Evolutionary conservation across 257 asterid genomes (phyloP), one percentile per base, ranked within the genome.

Genomic region (Coffea eugenioides): DNA sequence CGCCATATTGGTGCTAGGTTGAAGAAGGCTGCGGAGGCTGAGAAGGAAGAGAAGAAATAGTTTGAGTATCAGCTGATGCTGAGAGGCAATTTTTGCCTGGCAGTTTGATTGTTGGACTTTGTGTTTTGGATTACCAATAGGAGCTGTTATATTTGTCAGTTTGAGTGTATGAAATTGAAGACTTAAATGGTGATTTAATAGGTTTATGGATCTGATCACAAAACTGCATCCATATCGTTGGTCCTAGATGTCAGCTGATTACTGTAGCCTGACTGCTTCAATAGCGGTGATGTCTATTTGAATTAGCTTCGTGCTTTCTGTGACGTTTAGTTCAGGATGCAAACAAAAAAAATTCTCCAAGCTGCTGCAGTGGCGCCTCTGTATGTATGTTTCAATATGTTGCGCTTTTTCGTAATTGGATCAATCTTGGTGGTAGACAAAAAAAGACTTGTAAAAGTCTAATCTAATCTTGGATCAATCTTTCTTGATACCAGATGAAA

Each of bases 1-100:
- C 94, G 98, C 46, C 92, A 93, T 20, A 91, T 89, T 5, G 98
- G 98, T 57, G 87, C 80, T 39, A 88, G 98, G 83, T 93, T 94
- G 64, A 93, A 93, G 97, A 93, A 85, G 86, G 96, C 98, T 4
- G 98, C 98, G 0, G 98, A 93, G 87, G 98, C 98, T 21, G 98
- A 91, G 79, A 93, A 93, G 90, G 98, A 93, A 78, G 97, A 93
- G 76, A 93, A 93, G 88, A 93, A 93, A 76, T 93, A 88, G 77
- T 25, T 39, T 20, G 75, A 79, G 71, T 70, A 77, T 62, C 52
- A 13, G 88, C 34, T 46, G 69, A 73, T 34, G n/a, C 36, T 51
- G 43, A 31, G 62, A 54, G 77, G 69, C 76, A 64, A 31, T 31
- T 80, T 69, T 48, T 82, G 77, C 75, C 45, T 73, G 46, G 34